These are phyloP conservation scores for Cochlearia excelsa DNA, from an alignment of 345 rosid genomes.

Conservation along the genomic window DNA sequence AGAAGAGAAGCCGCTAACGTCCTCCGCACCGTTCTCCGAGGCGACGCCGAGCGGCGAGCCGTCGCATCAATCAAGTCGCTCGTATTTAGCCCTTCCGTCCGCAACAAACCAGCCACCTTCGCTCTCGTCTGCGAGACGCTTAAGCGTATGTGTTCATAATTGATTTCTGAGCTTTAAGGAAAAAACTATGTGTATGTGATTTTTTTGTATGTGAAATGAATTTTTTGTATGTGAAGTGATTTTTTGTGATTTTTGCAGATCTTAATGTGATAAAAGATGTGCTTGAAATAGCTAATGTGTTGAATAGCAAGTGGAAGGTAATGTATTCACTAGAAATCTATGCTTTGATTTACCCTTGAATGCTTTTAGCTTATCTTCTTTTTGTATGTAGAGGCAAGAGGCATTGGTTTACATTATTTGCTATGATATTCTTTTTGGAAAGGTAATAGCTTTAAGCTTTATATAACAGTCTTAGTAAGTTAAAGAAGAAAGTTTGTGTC, in stretches of 20 bases:
- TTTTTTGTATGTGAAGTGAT: not conserved
- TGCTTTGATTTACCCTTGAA: not conserved
- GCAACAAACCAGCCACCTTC: constrained; percentile 79
- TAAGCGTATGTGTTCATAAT: constrained; percentile 42
- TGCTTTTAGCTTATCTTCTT: not conserved
- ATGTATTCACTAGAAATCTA: not conserved
- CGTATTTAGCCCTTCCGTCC: constrained; percentile 68
- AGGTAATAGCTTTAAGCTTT: constrained; percentile 40
- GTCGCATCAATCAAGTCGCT: constrained; percentile 76
- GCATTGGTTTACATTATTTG: constrained; percentile 63
- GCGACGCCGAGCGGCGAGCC: constrained; percentile 78
- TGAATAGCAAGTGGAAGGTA: constrained; percentile 85
- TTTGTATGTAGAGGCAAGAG: constrained; percentile 62
- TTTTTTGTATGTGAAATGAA: too few species aligned
- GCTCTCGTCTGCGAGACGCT: constrained; percentile 97
- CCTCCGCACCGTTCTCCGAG: constrained; percentile 60
- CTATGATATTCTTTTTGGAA: constrained; percentile 75
- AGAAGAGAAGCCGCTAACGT: constrained; percentile 90
- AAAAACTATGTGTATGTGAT: too few species aligned
- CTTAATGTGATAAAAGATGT: constrained; percentile 64
- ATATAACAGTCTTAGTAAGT: too few species aligned
- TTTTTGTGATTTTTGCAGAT: constrained; percentile 44
- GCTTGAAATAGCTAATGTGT: constrained; percentile 50
- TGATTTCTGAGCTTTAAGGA: not conserved
- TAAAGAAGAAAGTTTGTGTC: too few species aligned